Evolutionary conservation across 169 alveolate genomes (phyloP), one percentile per base, ranked within the genome.

Genomic region (Hepatocystis sp.): DNA sequence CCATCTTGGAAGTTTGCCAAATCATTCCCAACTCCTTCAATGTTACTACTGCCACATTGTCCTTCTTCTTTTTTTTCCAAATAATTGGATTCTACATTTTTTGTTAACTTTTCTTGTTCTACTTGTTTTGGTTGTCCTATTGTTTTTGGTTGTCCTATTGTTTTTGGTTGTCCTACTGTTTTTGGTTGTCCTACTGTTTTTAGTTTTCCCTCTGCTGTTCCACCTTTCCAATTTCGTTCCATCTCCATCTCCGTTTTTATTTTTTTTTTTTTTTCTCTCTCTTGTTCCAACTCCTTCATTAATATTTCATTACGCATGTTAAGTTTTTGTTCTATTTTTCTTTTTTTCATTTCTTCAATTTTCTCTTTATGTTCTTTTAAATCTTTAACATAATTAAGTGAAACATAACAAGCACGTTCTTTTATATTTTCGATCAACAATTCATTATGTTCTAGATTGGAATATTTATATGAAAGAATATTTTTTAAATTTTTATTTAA

Each of bases 401-500:
- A 90, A 15, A 90, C 93, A 60, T 67, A 90, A 58, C 93, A 90
- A 17, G 91, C 85, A 15, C 76, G 13, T 39, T 90, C 93, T 27
- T 90, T 90, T 28, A 93, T 89, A 51, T 92, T 95, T 66, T 94
- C 97, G 1, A 93, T 95, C 11, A 94, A 84, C 27, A 94, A 86
- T 67, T 94, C 97, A 85, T 94, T 94, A 52, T 91, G 93, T 76
- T 93, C 96, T 63, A 94, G 67, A 55, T 93, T 88, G 34, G 92
- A 60, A n/a, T 94, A 91, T 49, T 96, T 91, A 46, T 92, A 61
- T 0, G 95, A 90, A 13, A 92, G 67, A 1, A 90, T 64, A 81
- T 93, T 93, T 61, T 94, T 94, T 52, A 93, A 86, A 64, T 92
- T 88, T 0, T 96, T 86, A 71, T 94, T 94, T 30, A 93, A 91